A percentile compares a stretch with the other conserved stretches of the same genome.
phyloP scores from a whole-genome alignment of 768 basidiomycete genomes.

The Hydnomerulius pinastri region DNA sequence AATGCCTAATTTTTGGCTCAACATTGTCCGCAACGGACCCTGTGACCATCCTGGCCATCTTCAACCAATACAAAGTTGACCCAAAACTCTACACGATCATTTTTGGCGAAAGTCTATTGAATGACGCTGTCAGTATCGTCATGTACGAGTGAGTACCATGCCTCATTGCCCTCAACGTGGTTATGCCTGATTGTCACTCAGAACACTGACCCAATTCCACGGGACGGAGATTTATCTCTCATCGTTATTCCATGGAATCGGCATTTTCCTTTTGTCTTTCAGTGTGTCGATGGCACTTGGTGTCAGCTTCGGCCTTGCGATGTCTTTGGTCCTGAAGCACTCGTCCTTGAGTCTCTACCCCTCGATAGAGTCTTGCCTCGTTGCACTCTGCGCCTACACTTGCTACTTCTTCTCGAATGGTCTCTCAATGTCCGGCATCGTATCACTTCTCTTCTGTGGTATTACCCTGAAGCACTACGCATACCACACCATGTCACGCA shows the following conservation, averaged over 20 bases:
- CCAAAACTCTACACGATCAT: conserved; percentile 97
- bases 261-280: conserved; percentile 96
- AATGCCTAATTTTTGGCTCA: conserved; percentile 95
- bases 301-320: conserved; percentile 85
- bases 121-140: conserved; percentile 99
- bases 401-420: conserved; percentile 99
- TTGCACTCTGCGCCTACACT: conserved; percentile 92
- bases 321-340: conserved; percentile 93
- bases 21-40: conserved; percentile 98
- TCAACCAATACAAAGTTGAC: conserved; percentile 98
- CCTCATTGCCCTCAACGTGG: background rate
- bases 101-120: conserved; percentile 94
- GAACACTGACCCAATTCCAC: conserved; percentile 91
- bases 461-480: conserved; percentile 99
- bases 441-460: conserved; percentile 96
- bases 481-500: conserved; percentile 98
- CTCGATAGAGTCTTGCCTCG: conserved; percentile 96
- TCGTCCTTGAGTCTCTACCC: conserved; percentile 84
- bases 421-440: conserved; percentile 91
- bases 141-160: conserved; percentile 91
- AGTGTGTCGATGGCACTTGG: conserved; percentile 93
- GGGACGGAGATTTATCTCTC: conserved; percentile 83
- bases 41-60: conserved; percentile 96
- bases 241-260: conserved; percentile 94
- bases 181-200: conserved; percentile 32